Evolutionary conservation across 306 rosid genomes (phyloP).

Genomic region (Dalbergia cultrata): DNA sequence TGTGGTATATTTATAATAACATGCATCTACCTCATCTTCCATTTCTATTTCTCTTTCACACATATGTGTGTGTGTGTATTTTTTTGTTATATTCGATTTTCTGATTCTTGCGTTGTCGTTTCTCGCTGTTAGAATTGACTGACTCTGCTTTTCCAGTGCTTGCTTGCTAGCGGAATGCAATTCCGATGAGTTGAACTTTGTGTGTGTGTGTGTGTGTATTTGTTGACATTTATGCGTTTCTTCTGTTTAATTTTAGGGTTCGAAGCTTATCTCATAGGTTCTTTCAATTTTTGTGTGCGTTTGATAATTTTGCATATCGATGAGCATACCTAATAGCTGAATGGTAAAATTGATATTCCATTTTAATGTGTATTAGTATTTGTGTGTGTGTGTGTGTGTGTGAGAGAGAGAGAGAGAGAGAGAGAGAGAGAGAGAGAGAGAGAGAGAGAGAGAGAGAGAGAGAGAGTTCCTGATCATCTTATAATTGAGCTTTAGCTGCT

Average conservation of each 20-base stretch:
- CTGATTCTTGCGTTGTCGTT: conserved; percentile 5
- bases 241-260: conserved; percentile 44
- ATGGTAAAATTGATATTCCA: conserved; percentile 20
- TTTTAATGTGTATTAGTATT: background rate
- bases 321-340: background rate
- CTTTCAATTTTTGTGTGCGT: background rate
- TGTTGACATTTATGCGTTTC: conserved; percentile 25
- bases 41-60: background rate
- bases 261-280: conserved; percentile 4
- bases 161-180: background rate
- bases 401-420: conserved; percentile 4
- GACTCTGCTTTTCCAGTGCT: background rate
- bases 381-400: background rate
- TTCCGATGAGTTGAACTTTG: conserved; percentile 27
- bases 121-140: background rate
- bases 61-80: background rate
- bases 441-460: conserved; percentile 1
- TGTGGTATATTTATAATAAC: conserved; percentile 61
- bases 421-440: conserved; percentile 1
- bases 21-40: conserved; percentile 21
- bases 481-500: conserved; percentile 37
- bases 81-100: background rate
- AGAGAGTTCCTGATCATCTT: background rate
- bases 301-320: conserved; percentile 18
- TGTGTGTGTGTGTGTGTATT: background rate